A percentile compares a stretch with the other conserved stretches of the same genome.
Conservation (phyloP, 2,329 filamentous ascomycete genomes). For the Penicillium digitatum region DNA sequence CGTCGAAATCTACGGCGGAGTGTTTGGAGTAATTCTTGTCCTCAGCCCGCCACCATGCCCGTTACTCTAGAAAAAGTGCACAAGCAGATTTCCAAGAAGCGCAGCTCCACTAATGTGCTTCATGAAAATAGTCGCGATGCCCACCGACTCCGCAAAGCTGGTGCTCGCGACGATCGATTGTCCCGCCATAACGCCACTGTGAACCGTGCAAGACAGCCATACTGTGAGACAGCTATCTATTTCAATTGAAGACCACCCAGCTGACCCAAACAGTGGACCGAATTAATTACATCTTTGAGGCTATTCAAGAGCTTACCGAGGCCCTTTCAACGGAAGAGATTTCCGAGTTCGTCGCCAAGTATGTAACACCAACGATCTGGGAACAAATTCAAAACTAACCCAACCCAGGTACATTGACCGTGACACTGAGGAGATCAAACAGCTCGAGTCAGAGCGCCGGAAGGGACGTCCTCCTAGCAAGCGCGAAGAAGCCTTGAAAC, state of each 20-base stretch:
- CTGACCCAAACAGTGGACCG: slow-evolving; percentile 54
- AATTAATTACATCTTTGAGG: slow-evolving; percentile 68
- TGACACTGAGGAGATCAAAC: slow-evolving; percentile 37
- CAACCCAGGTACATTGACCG: slow-evolving; percentile 36
- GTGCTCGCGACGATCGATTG: slow-evolving; percentile 76
- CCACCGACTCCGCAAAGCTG: slow-evolving; percentile 72
- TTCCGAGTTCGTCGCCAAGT: slow-evolving; percentile 58
- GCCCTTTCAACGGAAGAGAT: slow-evolving; percentile 39
- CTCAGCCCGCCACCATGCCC: slow-evolving; percentile 55
- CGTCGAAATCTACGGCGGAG: not conserved
- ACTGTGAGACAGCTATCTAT: slow-evolving; percentile 51
- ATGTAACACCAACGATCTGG: slow-evolving; percentile 22
- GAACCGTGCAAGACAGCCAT: slow-evolving; percentile 68
- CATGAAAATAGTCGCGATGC: slow-evolving; percentile 89
- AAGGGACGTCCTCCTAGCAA: slow-evolving; percentile 74
- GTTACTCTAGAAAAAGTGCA: slow-evolving; percentile 70
- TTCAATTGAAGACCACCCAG: not conserved
- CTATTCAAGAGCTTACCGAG: slow-evolving; percentile 41
- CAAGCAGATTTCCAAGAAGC: slow-evolving; percentile 88
- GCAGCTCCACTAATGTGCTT: slow-evolving; percentile 66
- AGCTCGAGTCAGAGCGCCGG: slow-evolving; percentile 60
- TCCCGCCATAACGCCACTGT: slow-evolving; percentile 66
- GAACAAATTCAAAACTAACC: not conserved
- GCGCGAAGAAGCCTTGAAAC: slow-evolving; percentile 71
- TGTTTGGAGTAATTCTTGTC: not conserved